Conservation (phyloP, 192 early-diverging fungal species). For the Coemansia sp. region DNA sequence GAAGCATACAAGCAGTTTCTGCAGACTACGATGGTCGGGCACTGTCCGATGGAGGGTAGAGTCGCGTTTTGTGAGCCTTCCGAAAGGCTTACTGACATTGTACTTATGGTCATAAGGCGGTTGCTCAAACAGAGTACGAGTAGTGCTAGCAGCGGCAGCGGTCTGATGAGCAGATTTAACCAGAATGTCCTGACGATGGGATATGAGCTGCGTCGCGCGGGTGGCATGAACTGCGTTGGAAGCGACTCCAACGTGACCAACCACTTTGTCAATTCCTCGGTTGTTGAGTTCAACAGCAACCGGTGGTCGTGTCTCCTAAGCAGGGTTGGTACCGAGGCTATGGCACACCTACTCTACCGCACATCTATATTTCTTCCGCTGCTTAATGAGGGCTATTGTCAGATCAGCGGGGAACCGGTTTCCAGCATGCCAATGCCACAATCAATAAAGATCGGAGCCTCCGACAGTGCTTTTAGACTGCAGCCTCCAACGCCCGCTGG, state of each 20-base stretch:
- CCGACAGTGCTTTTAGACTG: conserved; percentile 8
- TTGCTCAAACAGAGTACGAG: conserved; percentile 16
- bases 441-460: conserved; percentile 5
- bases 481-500: background rate
- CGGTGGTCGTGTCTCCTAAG: conserved; percentile 32
- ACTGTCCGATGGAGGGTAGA: conserved; percentile 6
- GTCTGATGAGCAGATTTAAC: background rate
- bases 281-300: conserved; percentile 30
- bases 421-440: conserved; percentile 10
- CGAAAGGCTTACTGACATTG: conserved; percentile 35
- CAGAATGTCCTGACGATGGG: conserved; percentile 41
- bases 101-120: conserved; percentile 21
- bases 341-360: conserved; percentile 27
- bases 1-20: conserved; percentile 28
- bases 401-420: conserved; percentile 40
- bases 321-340: conserved; percentile 30
- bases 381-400: conserved; percentile 25
- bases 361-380: conserved; percentile 42
- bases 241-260: conserved; percentile 22
- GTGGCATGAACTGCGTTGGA: conserved; percentile 30
- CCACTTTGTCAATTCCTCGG: conserved; percentile 39
- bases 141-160: background rate
- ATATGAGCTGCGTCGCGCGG: conserved; percentile 19
- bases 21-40: conserved; percentile 36
- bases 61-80: conserved; percentile 24